Evolutionary conservation across 2,329 filamentous ascomycete genomes (phyloP).

Genomic region (Ascochyta clinopodiicola): DNA sequence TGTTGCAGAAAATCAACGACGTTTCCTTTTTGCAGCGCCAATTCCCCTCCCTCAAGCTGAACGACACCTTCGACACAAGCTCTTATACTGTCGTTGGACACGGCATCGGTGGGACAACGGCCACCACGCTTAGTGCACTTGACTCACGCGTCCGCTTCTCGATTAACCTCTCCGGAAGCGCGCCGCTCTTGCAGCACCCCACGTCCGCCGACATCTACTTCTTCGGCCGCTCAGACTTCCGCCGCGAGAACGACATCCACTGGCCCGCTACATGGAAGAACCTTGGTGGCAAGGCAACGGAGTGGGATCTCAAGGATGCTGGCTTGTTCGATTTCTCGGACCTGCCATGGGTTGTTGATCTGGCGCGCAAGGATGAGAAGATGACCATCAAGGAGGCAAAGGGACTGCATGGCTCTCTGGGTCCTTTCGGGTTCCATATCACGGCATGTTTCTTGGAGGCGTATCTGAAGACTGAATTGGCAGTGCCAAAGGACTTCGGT

Average conservation of each 20-base stretch:
- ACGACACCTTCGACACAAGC: slow-evolving; percentile 7
- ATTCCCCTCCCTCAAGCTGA: slow-evolving; percentile 24
- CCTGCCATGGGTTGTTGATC: slow-evolving; percentile 26
- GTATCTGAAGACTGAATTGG: slow-evolving; percentile 18
- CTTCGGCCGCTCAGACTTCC: slow-evolving; percentile 71
- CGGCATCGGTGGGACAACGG: slow-evolving; percentile 37
- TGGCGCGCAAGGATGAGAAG: slow-evolving; percentile 17
- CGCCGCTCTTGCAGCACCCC: slow-evolving; percentile 16
- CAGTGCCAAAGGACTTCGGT: background rate
- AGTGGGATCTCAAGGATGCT: slow-evolving; percentile 31
- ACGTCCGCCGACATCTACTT: slow-evolving; percentile 27
- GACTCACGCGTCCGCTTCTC: slow-evolving; percentile 21
- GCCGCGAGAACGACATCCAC: slow-evolving; percentile 95
- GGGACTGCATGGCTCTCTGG: slow-evolving; percentile 10
- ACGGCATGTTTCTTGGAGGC: slow-evolving; percentile 28
- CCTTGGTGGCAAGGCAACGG: slow-evolving; percentile 24
- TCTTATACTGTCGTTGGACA: slow-evolving; percentile 32
- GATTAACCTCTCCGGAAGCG: slow-evolving; percentile 35
- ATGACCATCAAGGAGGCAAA: background rate
- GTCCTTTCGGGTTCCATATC: slow-evolving; percentile 17
- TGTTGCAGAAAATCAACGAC: slow-evolving; percentile 21
- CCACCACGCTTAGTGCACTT: slow-evolving; percentile 22
- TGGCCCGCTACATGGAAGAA: slow-evolving; percentile 67
- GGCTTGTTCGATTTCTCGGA: slow-evolving; percentile 35
- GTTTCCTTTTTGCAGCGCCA: slow-evolving; percentile 3